A percentile compares a stretch with the other conserved stretches of the same genome.
Conservation (phyloP, 2,329 filamentous ascomycete species). For the Pseudonectria buxi region DNA sequence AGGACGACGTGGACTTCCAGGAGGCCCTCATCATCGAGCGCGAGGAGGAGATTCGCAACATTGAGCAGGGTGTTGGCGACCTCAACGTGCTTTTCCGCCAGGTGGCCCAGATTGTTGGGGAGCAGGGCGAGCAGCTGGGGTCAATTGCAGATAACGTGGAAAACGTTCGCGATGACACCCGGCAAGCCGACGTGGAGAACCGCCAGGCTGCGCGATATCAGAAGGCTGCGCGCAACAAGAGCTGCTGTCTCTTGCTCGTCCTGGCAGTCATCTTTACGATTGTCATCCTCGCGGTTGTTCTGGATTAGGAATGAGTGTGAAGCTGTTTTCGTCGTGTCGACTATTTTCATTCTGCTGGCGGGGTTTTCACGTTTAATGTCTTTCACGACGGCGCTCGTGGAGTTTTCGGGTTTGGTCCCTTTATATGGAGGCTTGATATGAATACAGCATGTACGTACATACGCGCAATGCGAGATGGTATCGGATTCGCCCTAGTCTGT, state of each 20-base stretch:
- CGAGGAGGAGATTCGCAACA: conserved; percentile 93
- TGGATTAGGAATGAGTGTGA: conserved; percentile 47
- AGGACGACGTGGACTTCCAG: conserved; percentile 96
- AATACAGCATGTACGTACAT: conserved; percentile 17
- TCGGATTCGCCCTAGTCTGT: neutral
- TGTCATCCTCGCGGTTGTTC: conserved; percentile 76
- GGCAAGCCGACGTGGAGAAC: conserved; percentile 79
- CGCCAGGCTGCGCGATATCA: conserved; percentile 84
- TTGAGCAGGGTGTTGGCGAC: conserved; percentile 92
- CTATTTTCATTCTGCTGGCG: neutral
- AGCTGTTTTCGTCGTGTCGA: no score
- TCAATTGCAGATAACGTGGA: conserved; percentile 86
- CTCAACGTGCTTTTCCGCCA: conserved; percentile 95
- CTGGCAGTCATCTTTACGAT: conserved; percentile 83
- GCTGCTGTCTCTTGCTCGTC: conserved; percentile 85
- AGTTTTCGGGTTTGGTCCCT: conserved; percentile 14
- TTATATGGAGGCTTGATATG: conserved; percentile 14
- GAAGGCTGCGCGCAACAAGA: conserved; percentile 90
- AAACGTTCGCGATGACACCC: conserved; percentile 71
- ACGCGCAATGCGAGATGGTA: conserved; percentile 10
- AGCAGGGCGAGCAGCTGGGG: conserved; percentile 85
- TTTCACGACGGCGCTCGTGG: conserved; percentile 8
- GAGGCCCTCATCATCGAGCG: conserved; percentile 93
- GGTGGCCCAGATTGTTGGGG: conserved; percentile 93
- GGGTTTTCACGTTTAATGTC: conserved; percentile 2